Evolutionary conservation across 257 asterid genomes (phyloP).

Genomic region (Ocimum tenuiflorum): DNA sequence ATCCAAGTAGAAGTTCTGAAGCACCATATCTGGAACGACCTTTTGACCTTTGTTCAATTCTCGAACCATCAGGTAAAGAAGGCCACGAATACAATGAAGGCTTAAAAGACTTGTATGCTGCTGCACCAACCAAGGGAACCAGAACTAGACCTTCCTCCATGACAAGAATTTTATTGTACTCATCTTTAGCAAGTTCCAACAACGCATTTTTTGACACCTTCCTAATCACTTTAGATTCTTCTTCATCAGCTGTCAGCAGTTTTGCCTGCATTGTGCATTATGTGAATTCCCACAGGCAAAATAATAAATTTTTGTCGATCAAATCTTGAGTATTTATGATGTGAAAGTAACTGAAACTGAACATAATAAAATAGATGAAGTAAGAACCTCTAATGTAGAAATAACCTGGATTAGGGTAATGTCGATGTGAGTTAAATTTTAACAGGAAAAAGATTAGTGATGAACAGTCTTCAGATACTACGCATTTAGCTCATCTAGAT

Average conservation of each 20-base stretch:
- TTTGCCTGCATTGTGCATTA: slow-evolving; percentile 54
- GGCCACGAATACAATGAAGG: slow-evolving; percentile 78
- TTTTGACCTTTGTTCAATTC: slow-evolving; percentile 46
- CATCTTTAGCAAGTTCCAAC: slow-evolving; percentile 73
- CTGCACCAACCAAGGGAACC: slow-evolving; percentile 76
- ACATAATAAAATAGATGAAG: too few species aligned
- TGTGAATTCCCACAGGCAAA: background rate
- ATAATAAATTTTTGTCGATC: background rate
- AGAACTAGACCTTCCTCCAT: slow-evolving; percentile 75
- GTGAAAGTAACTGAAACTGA: background rate
- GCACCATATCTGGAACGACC: slow-evolving; percentile 72
- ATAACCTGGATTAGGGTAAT: background rate
- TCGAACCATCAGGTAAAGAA: slow-evolving; percentile 80
- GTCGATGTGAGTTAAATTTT: background rate
- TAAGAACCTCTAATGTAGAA: background rate
- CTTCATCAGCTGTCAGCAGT: slow-evolving; percentile 36
- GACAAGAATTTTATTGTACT: slow-evolving; percentile 53
- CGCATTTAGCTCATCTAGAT: background rate
- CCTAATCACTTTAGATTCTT: slow-evolving; percentile 48
- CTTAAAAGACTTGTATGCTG: slow-evolving; percentile 62
- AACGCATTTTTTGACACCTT: slow-evolving; percentile 62
- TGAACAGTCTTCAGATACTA: background rate
- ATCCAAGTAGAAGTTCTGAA: slow-evolving; percentile 61
- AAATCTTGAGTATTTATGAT: background rate
- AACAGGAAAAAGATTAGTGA: background rate